Evolutionary conservation across 345 rosid genomes (phyloP), one percentile per base, ranked within the genome.

Genomic region (Melastoma malabathricum): DNA sequence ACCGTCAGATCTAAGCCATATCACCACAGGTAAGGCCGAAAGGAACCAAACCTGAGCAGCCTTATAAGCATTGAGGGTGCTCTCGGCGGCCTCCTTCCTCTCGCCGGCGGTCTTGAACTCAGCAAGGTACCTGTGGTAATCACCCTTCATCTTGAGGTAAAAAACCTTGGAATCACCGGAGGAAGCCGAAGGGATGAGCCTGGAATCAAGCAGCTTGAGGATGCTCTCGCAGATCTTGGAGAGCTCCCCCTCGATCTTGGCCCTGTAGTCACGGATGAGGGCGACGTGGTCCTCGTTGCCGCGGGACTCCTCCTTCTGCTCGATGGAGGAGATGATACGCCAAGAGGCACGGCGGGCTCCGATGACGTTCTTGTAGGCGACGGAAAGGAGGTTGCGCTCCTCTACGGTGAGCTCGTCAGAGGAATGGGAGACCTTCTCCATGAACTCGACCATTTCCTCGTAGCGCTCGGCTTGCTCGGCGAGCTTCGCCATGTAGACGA

Each of bases 91-190:
- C 16, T 53, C 58, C 58, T 61, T 61, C 48, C 64, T 51, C 54
- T 61, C 58, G 43, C 31, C 43, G 52, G 59, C 59, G 31, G 64
- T 53, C 59, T 53, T 53, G 47, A 61, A 61, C 64, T 61, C 64
- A 10, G 64, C 64, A 44, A 61, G 46, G 53, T 61, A 61, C 48
- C 64, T 39, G 58, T 61, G 64, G 22, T 61, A 61, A 31, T 61
- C 64, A 13, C 64, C 64, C 54, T 61, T 61, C 64, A 84, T 89
- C 56, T 89, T 89, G 62, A 72, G 67, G 80, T 78, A 89, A 57
- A 85, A 89, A 9, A 89, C 95, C 46, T 82, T 73, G 15, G 97
- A 89, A 56, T 89, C 97, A 48, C 92, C 97, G 1, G 83, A 51
- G 5, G 74, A 56, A 23, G 97, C 73, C 23, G 89, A 75, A 3